A percentile compares a stretch with the other conserved stretches of the same genome.
Evolutionary conservation across 2,329 filamentous ascomycete species (phyloP).

Genomic region (Botrytis cinerea): DNA sequence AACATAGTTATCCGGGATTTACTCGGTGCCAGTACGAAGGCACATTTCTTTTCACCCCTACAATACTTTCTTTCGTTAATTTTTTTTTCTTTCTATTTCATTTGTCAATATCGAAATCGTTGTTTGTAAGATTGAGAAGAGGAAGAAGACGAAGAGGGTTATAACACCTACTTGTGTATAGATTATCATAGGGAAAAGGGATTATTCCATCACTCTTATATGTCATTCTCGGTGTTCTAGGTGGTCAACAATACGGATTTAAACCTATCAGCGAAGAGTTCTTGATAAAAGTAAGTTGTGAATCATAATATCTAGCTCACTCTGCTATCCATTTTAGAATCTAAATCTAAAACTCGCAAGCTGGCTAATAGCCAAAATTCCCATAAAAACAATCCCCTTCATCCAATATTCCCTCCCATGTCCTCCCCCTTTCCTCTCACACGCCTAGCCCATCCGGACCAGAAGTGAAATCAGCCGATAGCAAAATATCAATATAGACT

Average conservation of each 20-base stretch:
- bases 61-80: neutral
- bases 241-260: neutral
- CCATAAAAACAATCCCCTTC: neutral
- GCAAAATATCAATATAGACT: neutral
- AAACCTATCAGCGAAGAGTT: neutral
- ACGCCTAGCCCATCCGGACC: too few species aligned
- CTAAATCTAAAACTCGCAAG: too few species aligned
- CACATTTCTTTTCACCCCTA: neutral
- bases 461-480: neutral
- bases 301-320: neutral
- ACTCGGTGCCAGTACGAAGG: neutral
- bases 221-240: too few species aligned
- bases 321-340: neutral
- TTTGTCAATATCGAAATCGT: neutral
- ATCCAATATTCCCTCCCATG: neutral
- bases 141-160: neutral
- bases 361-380: neutral
- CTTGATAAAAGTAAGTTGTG: neutral
- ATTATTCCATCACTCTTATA: neutral
- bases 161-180: neutral
- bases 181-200: neutral
- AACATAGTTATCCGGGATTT: neutral
- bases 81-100: neutral
- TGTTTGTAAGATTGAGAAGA: neutral
- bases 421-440: neutral